Percentiles rank a stretch among this genome's conserved stretches.
Conservation (phyloP, 2,329 filamentous ascomycete species). For the Tolypocladium ophioglossoides region DNA sequence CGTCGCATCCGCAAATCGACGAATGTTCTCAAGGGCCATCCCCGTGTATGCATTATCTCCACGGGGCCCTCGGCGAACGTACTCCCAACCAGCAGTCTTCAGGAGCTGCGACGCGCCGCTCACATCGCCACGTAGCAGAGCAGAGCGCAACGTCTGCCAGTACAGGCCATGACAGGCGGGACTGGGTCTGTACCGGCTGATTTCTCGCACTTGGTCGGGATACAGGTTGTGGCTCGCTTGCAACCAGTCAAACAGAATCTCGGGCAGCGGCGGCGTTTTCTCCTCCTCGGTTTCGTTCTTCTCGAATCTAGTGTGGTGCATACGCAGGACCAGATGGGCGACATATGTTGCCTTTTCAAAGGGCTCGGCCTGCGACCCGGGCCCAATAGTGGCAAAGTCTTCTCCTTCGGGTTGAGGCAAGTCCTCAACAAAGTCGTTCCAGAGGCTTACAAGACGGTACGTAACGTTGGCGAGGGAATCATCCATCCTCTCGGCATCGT, state of each 20-base stretch:
- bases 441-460: constrained; percentile 40
- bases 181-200: constrained; percentile 56
- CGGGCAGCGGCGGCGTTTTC: constrained; percentile 51
- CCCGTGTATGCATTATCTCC: constrained; percentile 61
- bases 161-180: constrained; percentile 68
- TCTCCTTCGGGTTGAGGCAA: constrained; percentile 39
- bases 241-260: constrained; percentile 76
- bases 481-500: constrained; percentile 46
- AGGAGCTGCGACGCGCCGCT: constrained; percentile 56
- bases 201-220: constrained; percentile 52
- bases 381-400: constrained; percentile 53
- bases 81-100: constrained; percentile 65
- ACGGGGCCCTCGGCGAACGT: constrained; percentile 58
- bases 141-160: constrained; percentile 74
- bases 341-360: constrained; percentile 71
- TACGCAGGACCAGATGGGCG: constrained; percentile 64
- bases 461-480: constrained; percentile 44
- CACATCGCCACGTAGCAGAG: constrained; percentile 67
- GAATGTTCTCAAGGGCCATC: constrained; percentile 66
- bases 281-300: constrained; percentile 24
- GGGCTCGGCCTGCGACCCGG: constrained; percentile 47
- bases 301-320: constrained; percentile 56
- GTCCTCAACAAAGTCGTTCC: constrained; percentile 42
- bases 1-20: constrained; percentile 58
- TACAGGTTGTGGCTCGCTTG: constrained; percentile 64